Evolutionary conservation across 805 yeast genomes (phyloP).

Genomic region (Candida yuanshanica): DNA sequence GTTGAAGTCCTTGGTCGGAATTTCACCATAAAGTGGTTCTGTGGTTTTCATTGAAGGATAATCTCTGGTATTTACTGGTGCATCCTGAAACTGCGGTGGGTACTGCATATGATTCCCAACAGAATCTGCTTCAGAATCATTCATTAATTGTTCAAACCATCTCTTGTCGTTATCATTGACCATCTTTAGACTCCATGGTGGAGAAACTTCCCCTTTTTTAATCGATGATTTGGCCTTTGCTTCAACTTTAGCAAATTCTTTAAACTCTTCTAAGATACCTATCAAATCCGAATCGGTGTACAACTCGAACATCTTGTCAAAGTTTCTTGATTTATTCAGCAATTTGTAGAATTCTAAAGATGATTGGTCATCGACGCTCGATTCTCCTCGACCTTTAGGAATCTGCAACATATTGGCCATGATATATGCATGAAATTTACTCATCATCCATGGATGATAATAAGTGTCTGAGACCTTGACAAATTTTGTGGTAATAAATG

Average conservation of each 20-base stretch:
- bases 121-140: too few relatives aligned
- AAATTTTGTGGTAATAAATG: constrained; percentile 8
- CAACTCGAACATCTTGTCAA: constrained; percentile 16
- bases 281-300: constrained; percentile 10
- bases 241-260: constrained; percentile 7
- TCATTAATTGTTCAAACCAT: constrained; percentile 21
- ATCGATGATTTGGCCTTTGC: background rate
- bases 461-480: constrained; percentile 16
- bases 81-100: too few relatives aligned
- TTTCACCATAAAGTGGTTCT: background rate
- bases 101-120: too few relatives aligned
- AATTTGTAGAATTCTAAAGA: constrained; percentile 11
- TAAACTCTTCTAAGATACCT: constrained; percentile 5
- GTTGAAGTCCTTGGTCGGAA: background rate
- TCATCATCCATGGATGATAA: constrained; percentile 23
- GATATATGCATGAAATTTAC: constrained; percentile 19
- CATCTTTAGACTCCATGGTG: constrained; percentile 7
- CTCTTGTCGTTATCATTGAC: constrained; percentile 14
- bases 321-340: constrained; percentile 7
- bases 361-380: background rate
- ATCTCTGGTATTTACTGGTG: too few relatives aligned
- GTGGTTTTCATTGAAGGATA: too few relatives aligned
- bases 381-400: constrained; percentile 8
- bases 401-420: constrained; percentile 8
- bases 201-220: background rate